phyloP scores from a whole-genome alignment of 192 early-diverging fungal species.

The Chytriomyces sp. region DNA sequence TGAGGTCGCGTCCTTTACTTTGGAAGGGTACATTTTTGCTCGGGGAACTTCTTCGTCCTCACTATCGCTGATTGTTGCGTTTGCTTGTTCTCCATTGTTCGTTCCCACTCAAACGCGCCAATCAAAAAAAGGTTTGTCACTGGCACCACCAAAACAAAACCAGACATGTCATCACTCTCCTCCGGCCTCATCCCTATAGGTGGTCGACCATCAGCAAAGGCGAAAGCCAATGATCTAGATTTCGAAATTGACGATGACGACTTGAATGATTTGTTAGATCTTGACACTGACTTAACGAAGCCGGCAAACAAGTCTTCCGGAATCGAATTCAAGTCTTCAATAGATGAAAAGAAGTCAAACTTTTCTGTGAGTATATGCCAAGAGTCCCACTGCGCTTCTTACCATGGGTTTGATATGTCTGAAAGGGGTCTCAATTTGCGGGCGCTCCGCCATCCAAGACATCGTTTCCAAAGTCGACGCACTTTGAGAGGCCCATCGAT shows the following conservation, averaged over 20 bases:
- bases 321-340: background rate
- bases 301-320: background rate
- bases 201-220: background rate
- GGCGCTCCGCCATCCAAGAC: background rate
- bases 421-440: background rate
- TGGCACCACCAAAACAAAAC: slow-evolving; percentile 8
- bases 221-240: background rate
- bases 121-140: background rate
- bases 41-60: background rate
- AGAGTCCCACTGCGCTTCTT: background rate
- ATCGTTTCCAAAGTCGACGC: slow-evolving; percentile 10
- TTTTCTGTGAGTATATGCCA: background rate
- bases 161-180: slow-evolving; percentile 14
- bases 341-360: background rate
- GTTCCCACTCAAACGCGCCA: background rate
- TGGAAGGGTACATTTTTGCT: too few relatives aligned
- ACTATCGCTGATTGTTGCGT: background rate
- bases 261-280: slow-evolving; percentile 17
- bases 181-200: slow-evolving; percentile 16
- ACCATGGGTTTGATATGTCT: background rate
- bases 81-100: background rate
- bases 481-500: background rate
- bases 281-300: slow-evolving; percentile 7
- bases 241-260: slow-evolving; percentile 28
- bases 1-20: too few relatives aligned